Conservation (phyloP, 2,329 filamentous ascomycete genomes). For the Sarocladium brachiariae region DNA sequence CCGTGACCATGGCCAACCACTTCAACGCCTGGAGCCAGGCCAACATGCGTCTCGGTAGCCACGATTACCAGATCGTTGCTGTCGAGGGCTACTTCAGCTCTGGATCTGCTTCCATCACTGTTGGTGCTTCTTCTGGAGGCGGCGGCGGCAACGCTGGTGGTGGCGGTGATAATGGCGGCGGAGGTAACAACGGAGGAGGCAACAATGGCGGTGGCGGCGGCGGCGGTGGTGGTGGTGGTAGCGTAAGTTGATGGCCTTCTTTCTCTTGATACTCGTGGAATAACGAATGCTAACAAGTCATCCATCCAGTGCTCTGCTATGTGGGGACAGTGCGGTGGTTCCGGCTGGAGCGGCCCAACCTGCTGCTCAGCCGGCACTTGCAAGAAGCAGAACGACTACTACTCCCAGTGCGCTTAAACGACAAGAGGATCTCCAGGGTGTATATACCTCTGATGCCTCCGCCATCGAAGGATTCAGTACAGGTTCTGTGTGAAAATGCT, state of each 20-base stretch:
- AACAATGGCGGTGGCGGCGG: not conserved
- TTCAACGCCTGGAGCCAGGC: constrained; percentile 44
- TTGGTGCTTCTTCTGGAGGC: constrained; percentile 16
- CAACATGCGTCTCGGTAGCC: constrained; percentile 40
- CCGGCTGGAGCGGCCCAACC: constrained; percentile 15
- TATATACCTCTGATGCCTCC: too few species aligned
- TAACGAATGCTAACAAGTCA: not conserved
- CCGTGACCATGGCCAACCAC: constrained; percentile 41
- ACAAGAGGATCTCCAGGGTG: not conserved
- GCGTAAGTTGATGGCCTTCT: not conserved
- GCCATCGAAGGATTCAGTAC: too few species aligned
- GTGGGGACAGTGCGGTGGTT: constrained; percentile 14
- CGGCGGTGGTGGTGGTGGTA: constrained; percentile 3
- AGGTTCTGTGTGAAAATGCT: too few species aligned
- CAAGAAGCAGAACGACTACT: constrained; percentile 15
- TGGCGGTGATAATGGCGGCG: not conserved
- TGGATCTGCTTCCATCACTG: constrained; percentile 40
- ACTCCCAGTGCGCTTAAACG: constrained; percentile 13
- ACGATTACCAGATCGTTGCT: constrained; percentile 49
- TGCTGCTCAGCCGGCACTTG: constrained; percentile 16
- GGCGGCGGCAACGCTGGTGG: not conserved
- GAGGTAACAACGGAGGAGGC: constrained; percentile 1
- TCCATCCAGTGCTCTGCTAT: constrained; percentile 7
- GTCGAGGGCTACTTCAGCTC: constrained; percentile 47
- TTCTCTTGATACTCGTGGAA: not conserved